phyloP scores from a whole-genome alignment of 2,329 filamentous ascomycete genomes.

The Didymella exigua region DNA sequence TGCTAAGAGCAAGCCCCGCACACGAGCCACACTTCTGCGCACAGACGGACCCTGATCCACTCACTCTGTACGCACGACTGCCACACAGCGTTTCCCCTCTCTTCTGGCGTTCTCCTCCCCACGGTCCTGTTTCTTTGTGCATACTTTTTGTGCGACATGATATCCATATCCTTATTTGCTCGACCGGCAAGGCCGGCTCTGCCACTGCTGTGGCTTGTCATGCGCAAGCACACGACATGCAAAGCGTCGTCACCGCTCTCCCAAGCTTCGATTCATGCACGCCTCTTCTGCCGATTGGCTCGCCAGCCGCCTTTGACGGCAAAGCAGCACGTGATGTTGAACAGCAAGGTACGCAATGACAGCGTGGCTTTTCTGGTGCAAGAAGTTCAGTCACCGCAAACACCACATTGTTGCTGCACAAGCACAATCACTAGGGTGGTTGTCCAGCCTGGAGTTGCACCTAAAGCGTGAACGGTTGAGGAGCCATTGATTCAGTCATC shows the following conservation, averaged over 20 bases:
- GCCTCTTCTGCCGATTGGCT: slow-evolving; percentile 12
- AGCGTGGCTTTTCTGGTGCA: not conserved
- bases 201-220: slow-evolving; percentile 16
- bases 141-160: not conserved
- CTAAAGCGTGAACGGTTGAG: not conserved
- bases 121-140: not conserved
- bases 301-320: slow-evolving; percentile 4
- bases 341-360: slow-evolving; percentile 3
- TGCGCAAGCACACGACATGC: slow-evolving; percentile 9
- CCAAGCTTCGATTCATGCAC: slow-evolving; percentile 4
- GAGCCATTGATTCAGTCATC: not conserved
- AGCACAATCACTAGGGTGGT: too few species aligned
- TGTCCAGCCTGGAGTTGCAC: not conserved
- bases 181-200: slow-evolving; percentile 9
- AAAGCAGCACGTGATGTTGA: slow-evolving; percentile 7
- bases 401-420: too few species aligned
- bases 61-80: not conserved
- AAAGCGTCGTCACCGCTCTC: slow-evolving; percentile 14
- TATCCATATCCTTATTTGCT: not conserved
- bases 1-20: slow-evolving; percentile 9
- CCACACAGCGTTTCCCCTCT: not conserved
- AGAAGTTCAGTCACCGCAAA: not conserved
- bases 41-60: slow-evolving; percentile 2
- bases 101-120: not conserved
- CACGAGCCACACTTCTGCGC: slow-evolving; percentile 8